A percentile compares a stretch with the other conserved stretches of the same genome.
Conservation (phyloP, 1,284 basidiomycete genomes). For the Trichosporon asahii region DNA sequence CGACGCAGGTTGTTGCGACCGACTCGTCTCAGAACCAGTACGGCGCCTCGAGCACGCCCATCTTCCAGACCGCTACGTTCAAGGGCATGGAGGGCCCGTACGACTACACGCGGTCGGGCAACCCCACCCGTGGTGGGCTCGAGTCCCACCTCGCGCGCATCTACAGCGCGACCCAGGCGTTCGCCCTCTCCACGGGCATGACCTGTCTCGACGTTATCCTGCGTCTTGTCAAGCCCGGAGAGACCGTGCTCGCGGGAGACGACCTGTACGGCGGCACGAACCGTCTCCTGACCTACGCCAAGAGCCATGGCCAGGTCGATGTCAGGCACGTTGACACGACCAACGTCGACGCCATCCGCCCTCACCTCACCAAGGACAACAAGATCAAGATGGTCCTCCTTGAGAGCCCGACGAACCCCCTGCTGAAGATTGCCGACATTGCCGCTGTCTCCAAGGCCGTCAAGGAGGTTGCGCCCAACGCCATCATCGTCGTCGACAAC, state of each 20-base stretch:
- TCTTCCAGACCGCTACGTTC: constrained; percentile 98
- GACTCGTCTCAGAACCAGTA: constrained; percentile 88
- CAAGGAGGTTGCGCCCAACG: constrained; percentile 74
- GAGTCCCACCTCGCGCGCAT: constrained; percentile 95
- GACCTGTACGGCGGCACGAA: constrained; percentile 98
- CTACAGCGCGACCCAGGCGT: constrained; percentile 80
- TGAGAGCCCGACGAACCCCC: constrained; percentile 95
- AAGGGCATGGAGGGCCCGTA: constrained; percentile 83
- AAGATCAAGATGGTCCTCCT: constrained; percentile 79
- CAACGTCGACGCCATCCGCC: constrained; percentile 56
- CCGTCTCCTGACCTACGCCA: constrained; percentile 87
- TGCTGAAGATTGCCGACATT: constrained; percentile 93
- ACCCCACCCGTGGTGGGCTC: constrained; percentile 91
- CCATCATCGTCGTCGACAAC: constrained; percentile 91
- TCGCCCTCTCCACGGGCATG: constrained; percentile 95
- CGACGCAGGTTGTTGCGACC: constrained; percentile 69
- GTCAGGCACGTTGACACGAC: constrained; percentile 97
- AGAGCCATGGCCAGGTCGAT: constrained; percentile 78
- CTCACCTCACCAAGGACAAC: constrained; percentile 65
- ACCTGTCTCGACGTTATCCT: constrained; percentile 94
- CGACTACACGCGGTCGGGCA: constrained; percentile 93
- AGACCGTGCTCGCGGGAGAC: constrained; percentile 93
- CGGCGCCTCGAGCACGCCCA: constrained; percentile 88
- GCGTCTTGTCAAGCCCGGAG: constrained; percentile 86
- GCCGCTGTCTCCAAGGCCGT: constrained; percentile 74